phyloP scores from a whole-genome alignment of 192 early-diverging fungal species.

The Dissophora ornata region DNA sequence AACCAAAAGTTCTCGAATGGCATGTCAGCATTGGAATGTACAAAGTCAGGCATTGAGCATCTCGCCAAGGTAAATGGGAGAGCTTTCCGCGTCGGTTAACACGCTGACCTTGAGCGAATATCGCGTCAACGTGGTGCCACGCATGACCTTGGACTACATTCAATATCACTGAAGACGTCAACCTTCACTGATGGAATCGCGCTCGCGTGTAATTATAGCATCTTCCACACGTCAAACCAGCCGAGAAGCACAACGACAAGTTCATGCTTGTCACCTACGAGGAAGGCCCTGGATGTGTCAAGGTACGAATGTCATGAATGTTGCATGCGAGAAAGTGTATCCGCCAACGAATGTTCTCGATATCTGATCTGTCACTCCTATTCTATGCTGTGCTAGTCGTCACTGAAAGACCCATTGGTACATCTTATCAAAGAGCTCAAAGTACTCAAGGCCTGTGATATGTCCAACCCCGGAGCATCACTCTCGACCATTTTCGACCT shows the following conservation, averaged over 20 bases:
- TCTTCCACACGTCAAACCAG: constrained; percentile 52
- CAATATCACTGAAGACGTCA: too few relatives aligned
- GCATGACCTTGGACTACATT: too few relatives aligned
- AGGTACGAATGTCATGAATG: constrained; percentile 51
- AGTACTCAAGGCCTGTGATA: constrained; percentile 68
- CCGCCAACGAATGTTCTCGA: neutral
- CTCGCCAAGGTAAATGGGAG: constrained; percentile 68
- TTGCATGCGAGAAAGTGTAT: neutral
- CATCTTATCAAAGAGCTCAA: constrained; percentile 73
- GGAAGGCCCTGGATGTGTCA: constrained; percentile 58
- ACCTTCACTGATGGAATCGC: neutral
- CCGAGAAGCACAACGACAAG: constrained; percentile 71
- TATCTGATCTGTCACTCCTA: neutral
- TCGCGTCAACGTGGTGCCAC: too few relatives aligned
- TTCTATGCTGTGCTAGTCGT: constrained; percentile 38
- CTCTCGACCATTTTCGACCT: constrained; percentile 77
- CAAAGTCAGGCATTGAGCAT: constrained; percentile 82
- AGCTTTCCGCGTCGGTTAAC: neutral
- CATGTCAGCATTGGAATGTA: constrained; percentile 74
- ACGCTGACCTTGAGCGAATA: neutral
- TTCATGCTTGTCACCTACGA: constrained; percentile 83
- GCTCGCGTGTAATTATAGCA: constrained; percentile 8
- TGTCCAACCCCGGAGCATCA: constrained; percentile 74
- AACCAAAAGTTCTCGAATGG: constrained; percentile 69
- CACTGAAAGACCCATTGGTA: constrained; percentile 60